A percentile compares a stretch with the other conserved stretches of the same genome.
Conservation (phyloP, 306 rosid species). For the Vigna radiata region DNA sequence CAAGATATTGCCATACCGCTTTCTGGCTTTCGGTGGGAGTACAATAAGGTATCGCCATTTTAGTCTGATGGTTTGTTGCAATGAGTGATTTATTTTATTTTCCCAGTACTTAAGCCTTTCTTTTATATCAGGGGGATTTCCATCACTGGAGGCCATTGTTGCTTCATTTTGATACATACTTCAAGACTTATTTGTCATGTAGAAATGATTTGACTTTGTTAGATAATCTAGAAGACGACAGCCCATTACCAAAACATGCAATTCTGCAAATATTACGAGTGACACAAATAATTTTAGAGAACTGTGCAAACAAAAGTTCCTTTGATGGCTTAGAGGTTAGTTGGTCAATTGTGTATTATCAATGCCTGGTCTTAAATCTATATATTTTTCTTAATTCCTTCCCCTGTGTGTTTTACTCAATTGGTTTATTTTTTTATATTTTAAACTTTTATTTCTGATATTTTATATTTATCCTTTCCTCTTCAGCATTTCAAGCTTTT, state of each 20-base stretch:
- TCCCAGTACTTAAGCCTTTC: conserved; percentile 35
- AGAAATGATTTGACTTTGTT: conserved; percentile 93
- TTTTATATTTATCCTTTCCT: conserved; percentile 17
- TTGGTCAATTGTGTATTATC: conserved; percentile 23
- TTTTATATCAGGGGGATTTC: conserved; percentile 85
- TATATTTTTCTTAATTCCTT: conserved; percentile 38
- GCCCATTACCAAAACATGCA: conserved; percentile 91
- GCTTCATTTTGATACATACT: conserved; percentile 93
- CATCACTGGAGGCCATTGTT: conserved; percentile 99
- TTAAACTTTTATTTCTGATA: conserved; percentile 22
- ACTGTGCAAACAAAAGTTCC: conserved; percentile 93
- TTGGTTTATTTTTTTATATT: background rate
- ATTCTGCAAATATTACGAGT: conserved; percentile 92
- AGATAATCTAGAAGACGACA: conserved; percentile 88
- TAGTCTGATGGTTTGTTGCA: conserved; percentile 31
- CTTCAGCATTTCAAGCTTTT: conserved; percentile 97
- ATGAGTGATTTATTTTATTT: conserved; percentile 2
- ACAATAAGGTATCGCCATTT: conserved; percentile 80
- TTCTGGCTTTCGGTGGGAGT: conserved; percentile 99
- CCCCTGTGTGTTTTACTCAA: conserved; percentile 4
- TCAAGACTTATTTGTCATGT: conserved; percentile 86
- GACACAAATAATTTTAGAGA: conserved; percentile 93
- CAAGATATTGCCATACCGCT: conserved; percentile 98
- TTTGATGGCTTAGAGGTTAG: conserved; percentile 99
- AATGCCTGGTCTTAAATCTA: background rate